These are phyloP conservation scores for Magnaporthales sp. DNA, from an alignment of 2,329 filamentous ascomycete genomes.

Conservation along the genomic window DNA sequence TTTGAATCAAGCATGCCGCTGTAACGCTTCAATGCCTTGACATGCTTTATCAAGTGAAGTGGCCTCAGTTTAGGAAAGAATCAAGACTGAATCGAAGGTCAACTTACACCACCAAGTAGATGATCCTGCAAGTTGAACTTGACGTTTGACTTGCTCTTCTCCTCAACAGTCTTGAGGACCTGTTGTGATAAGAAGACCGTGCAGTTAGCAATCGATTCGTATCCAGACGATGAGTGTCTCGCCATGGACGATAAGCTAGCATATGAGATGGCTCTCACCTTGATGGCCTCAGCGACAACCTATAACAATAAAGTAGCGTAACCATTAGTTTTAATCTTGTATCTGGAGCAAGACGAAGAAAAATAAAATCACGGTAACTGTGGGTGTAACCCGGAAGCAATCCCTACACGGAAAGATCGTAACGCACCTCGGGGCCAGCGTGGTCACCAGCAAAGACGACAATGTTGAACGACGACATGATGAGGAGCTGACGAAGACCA, in stretches of 20 bases:
- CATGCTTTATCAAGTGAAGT: not conserved
- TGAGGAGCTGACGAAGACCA: not conserved
- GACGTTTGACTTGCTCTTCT: conserved; percentile 55
- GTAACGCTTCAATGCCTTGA: not conserved
- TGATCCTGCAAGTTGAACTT: conserved; percentile 89
- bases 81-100: conserved; percentile 8
- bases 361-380: not conserved
- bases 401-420: not conserved
- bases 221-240: not conserved
- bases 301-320: conserved; percentile 22
- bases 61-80: not conserved
- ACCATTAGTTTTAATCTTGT: not conserved
- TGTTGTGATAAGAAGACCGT: conserved; percentile 24
- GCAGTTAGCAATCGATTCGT: not conserved
- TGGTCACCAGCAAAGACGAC: conserved; percentile 80
- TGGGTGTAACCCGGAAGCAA: not conserved
- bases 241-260: not conserved
- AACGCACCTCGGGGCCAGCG: conserved; percentile 71
- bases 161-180: conserved; percentile 74
- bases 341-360: not conserved
- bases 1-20: not conserved
- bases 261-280: conserved; percentile 44
- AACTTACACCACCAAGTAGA: conserved; percentile 79
- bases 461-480: conserved; percentile 65
- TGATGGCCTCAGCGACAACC: conserved; percentile 79